phyloP scores from a whole-genome alignment of 352 stramenopile species.

The Phytophthora pseudosyringae region DNA sequence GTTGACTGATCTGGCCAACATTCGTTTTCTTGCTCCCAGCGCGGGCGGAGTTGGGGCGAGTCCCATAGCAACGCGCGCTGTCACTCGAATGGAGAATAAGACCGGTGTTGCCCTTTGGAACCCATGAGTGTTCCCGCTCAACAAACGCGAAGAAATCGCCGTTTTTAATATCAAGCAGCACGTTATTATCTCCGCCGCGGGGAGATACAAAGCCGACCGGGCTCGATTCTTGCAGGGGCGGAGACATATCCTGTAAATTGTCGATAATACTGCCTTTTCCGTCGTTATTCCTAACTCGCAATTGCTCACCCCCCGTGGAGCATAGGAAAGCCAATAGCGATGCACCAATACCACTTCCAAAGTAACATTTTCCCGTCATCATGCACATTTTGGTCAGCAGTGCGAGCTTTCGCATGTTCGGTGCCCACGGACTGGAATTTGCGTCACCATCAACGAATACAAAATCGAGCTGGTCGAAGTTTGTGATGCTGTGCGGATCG shows the following conservation, averaged over 20 bases:
- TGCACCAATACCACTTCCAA: conserved; percentile 66
- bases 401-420: conserved; percentile 63
- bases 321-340: conserved; percentile 71
- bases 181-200: conserved; percentile 29
- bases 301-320: conserved; percentile 66
- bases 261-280: conserved; percentile 58
- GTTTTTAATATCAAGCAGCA: conserved; percentile 73
- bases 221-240: conserved; percentile 30
- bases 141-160: conserved; percentile 77
- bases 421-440: conserved; percentile 68
- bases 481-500: conserved; percentile 68
- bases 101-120: conserved; percentile 79
- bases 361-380: conserved; percentile 89
- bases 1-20: conserved; percentile 41
- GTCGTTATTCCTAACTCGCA: conserved; percentile 70
- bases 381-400: conserved; percentile 87
- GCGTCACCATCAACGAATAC: conserved; percentile 78
- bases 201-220: conserved; percentile 26
- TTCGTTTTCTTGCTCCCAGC: conserved; percentile 57
- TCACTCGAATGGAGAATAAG: conserved; percentile 75
- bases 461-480: conserved; percentile 85
- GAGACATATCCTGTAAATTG: conserved; percentile 45
- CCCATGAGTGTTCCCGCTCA: conserved; percentile 44
- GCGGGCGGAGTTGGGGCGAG: conserved; percentile 64
- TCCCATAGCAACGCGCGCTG: conserved; percentile 57